These are phyloP conservation scores for Daldinia sp. DNA, from an alignment of 2,329 filamentous ascomycete genomes.

Conservation along the genomic window DNA sequence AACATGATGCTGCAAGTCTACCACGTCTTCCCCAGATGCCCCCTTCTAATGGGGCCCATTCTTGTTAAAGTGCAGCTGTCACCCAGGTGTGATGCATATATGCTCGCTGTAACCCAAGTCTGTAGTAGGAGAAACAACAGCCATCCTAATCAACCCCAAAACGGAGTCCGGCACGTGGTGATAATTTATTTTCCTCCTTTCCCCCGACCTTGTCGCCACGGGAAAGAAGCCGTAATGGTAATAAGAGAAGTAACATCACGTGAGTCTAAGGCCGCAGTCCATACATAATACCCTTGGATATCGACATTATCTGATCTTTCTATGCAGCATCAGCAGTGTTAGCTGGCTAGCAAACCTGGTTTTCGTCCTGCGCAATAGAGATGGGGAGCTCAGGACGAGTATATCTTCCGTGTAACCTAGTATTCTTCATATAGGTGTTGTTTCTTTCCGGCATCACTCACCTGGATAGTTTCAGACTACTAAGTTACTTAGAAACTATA, in stretches of 20 bases:
- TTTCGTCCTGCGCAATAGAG: constrained; percentile 21
- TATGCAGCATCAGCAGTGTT: constrained; percentile 23
- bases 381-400: constrained; percentile 27
- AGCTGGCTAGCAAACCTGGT: constrained; percentile 37
- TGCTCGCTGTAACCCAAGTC: constrained; percentile 27
- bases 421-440: constrained; percentile 1
- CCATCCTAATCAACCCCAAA: constrained; percentile 38
- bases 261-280: constrained; percentile 22
- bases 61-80: constrained; percentile 39
- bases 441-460: constrained; percentile 21
- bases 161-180: constrained; percentile 42
- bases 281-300: constrained; percentile 27
- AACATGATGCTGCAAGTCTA: constrained; percentile 15
- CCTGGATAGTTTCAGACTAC: constrained; percentile 3
- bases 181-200: constrained; percentile 45
- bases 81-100: constrained; percentile 30
- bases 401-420: constrained; percentile 12
- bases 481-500: constrained; percentile 14
- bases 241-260: constrained; percentile 28
- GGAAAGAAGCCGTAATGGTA: constrained; percentile 40
- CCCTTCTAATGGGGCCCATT: constrained; percentile 14
- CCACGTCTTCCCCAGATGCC: constrained; percentile 11
- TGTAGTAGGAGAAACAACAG: constrained; percentile 9
- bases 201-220: constrained; percentile 44
- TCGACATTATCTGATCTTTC: constrained; percentile 26